phyloP scores from a whole-genome alignment of 148 eudicot species.

The Vaccinium macrocarpon region DNA sequence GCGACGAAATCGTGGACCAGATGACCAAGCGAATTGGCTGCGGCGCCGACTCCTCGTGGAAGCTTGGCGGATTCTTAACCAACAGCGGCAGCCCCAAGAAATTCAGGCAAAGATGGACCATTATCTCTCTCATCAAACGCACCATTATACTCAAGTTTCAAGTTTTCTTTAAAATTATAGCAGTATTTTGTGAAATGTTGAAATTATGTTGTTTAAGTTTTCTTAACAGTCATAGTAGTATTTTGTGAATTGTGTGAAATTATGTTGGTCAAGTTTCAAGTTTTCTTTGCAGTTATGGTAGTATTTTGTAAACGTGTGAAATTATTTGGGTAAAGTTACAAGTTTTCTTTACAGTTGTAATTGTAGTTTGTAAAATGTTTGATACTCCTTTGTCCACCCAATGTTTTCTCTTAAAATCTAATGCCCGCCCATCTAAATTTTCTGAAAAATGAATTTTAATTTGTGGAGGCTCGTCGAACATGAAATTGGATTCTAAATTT shows the following conservation, averaged over 20 bases:
- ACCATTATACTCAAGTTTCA: too few relatives aligned
- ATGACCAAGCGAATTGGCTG: constrained; percentile 55
- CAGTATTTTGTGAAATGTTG: too few relatives aligned
- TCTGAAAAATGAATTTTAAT: neutral
- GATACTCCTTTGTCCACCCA: neutral
- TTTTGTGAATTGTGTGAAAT: too few relatives aligned
- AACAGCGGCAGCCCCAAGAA: constrained; percentile 70
- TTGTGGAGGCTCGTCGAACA: neutral
- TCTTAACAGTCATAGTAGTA: too few relatives aligned
- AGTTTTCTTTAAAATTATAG: too few relatives aligned
- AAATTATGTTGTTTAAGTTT: too few relatives aligned
- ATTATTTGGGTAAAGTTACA: too few relatives aligned
- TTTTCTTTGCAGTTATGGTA: too few relatives aligned
- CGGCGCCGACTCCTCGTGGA: constrained; percentile 56
- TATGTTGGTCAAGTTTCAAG: too few relatives aligned
- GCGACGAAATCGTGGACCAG: constrained; percentile 66
- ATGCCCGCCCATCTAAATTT: neutral
- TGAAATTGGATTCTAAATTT: neutral
- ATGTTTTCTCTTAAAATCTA: neutral
- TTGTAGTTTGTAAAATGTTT: neutral
- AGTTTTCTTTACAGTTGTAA: too few relatives aligned
- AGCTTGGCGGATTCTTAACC: constrained; percentile 68
- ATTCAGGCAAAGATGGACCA: constrained; percentile 32
- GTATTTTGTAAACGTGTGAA: too few relatives aligned
- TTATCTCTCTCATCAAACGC: too few relatives aligned